Base-by-base conservation (phyloP, 257 asterid genomes). In the Catharanthus roseus region DNA sequence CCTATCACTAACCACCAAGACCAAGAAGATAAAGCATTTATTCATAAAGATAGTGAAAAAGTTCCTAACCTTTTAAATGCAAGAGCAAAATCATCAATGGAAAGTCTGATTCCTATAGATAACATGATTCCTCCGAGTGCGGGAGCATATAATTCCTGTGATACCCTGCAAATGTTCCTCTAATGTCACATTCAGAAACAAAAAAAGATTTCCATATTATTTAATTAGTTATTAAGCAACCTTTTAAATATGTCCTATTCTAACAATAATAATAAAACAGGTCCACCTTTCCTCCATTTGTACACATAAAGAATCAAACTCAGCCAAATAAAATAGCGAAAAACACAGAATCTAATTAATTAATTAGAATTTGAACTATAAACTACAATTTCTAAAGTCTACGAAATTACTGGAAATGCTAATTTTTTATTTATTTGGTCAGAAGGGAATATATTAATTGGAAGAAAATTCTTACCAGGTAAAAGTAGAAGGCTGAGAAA, bases 101-200 rank as follows among this genome's bases (percentile, higher is more conserved):
- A 89, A n/a, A 95, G 97, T 74, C 68, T 80, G 81, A 95, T 95
- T 49, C 99, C 99, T 72, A 95, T 95, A 1, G 99, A 95, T 75
- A 95, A 72, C 99, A 95, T 91, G 73, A 95, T 91, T 55, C 99
- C 99, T 78, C 99, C 98, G 49, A 95, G 98, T 63, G 99, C 99
- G 50, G 99, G 99, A 58, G 99, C 96, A 68, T 95, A 95, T 70
- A 89, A 63, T 57, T 89, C 97, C 86, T 88, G 89, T 26, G 98
- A 95, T 83, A 95, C 99, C 99, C 98, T 95, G 98, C 96, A 91
- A 42, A 70, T n/a, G 79, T 86, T 80, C 83, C 75, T 89, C 86
- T 80, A 81, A n/a, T n/a, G n/a, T 86, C 87, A 78, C 81, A 86
- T 73, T 80, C 83, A 79, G 76, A 74, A 49, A 44, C 70, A 69